A percentile compares a stretch with the other conserved stretches of the same genome.
Conservation (phyloP, 2,329 filamentous ascomycete species). For the Pseudomassariella vexata region DNA sequence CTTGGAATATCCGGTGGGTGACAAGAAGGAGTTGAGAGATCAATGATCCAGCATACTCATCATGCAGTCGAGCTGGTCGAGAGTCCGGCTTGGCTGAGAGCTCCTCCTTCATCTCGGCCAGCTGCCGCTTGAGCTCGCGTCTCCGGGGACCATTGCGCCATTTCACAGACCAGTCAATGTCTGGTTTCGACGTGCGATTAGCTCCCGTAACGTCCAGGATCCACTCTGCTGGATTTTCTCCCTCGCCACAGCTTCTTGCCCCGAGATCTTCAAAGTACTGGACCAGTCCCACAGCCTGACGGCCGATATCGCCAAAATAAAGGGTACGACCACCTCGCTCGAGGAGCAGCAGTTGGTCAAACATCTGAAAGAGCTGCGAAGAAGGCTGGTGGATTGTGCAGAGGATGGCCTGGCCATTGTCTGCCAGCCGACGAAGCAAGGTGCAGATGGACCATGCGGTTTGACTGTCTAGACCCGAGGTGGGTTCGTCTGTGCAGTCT, state of each 20-base stretch:
- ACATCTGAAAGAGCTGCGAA: constrained; percentile 49
- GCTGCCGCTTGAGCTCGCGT: constrained; percentile 47
- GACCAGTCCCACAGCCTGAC: constrained; percentile 40
- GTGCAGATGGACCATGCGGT: constrained; percentile 57
- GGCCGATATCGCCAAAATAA: constrained; percentile 49
- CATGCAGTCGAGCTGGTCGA: constrained; percentile 27
- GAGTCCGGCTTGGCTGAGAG: constrained; percentile 27
- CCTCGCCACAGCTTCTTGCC: constrained; percentile 36
- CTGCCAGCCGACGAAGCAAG: constrained; percentile 55
- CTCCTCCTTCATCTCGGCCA: constrained; percentile 48
- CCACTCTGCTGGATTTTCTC: constrained; percentile 49
- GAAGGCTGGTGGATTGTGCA: constrained; percentile 58
- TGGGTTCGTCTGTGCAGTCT: constrained; percentile 60
- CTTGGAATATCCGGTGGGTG: constrained; percentile 72
- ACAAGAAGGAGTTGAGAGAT: constrained; percentile 60
- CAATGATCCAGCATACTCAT: constrained; percentile 79
- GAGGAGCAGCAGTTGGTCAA: constrained; percentile 50
- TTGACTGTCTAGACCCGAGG: constrained; percentile 52
- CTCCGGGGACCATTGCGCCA: constrained; percentile 41
- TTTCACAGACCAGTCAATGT: constrained; percentile 59
- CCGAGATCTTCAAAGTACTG: constrained; percentile 48
- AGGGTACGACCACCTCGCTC: constrained; percentile 46
- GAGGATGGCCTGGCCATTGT: constrained; percentile 52
- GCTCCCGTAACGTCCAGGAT: constrained; percentile 54
- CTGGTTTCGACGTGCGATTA: constrained; percentile 43